Base-by-base conservation (phyloP, 345 rosid species). In the Eucalyptus decipiens region DNA sequence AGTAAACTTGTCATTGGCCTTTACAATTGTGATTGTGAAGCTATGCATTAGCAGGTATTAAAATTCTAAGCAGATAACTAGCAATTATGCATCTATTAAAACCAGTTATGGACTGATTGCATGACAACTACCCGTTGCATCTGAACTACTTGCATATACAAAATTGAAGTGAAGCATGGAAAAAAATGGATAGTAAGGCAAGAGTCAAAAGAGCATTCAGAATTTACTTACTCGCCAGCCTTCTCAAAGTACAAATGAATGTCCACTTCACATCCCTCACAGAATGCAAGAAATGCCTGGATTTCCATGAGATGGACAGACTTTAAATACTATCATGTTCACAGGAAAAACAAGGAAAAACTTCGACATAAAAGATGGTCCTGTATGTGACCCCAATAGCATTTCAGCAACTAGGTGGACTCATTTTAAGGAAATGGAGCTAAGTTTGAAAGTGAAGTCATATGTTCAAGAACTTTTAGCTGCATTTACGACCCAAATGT, bases 281-380 rank as follows among this genome's bases (percentile, higher is more conserved):
- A 96, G 88, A 98, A 97, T 88, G 99, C 90, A 87, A 95, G 94
- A 92, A 97, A 97, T 69, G 98, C 99, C 98, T 95, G 94, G 37
- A 92, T 89, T 54, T 89, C 9, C 60, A 51, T 15, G 49, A 51
- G 48, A 50, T 19, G 67, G 50, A 42, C 34, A 49, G 42, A 45
- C 8, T 0, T 49, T 50, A 47, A 88, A 54, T n/a, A n/a, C n/a
- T 42, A 24, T 13, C 23, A 16, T 24, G 11, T 45, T 48, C 19
- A n/a, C n/a, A n/a, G n/a, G n/a, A n/a, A n/a, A n/a, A n/a, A n/a
- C n/a, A n/a, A n/a, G n/a, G n/a, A n/a, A n/a, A n/a, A n/a, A 86
- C 52, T 3, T 67, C 21, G 0, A 67, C 37, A 67, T 16, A 67
- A n/a, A 60, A 67, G 21, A 65, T 65, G 21, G 76, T n/a, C 76